A percentile compares a stretch with the other conserved stretches of the same genome.
Conservation (phyloP, 495 filamentous ascomycete species). For the Glutinoglossum americanum region DNA sequence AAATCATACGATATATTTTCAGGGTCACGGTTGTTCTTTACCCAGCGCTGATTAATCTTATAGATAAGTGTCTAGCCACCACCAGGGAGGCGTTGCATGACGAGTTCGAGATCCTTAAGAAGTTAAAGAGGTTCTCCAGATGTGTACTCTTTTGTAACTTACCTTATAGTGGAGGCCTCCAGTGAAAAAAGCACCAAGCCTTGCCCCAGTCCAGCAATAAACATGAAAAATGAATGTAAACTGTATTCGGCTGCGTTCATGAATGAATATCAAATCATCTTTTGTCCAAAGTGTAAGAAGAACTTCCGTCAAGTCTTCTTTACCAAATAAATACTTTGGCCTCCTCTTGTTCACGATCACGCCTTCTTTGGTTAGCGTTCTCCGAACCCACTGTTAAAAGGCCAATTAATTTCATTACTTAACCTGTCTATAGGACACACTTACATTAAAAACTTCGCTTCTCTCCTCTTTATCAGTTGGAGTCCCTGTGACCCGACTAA, state of each 20-base stretch:
- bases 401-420: neutral
- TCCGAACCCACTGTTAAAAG: constrained; percentile 1
- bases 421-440: neutral
- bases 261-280: constrained; percentile 2
- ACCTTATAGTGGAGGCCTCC: neutral
- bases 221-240: constrained; percentile 2
- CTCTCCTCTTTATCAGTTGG: constrained; percentile 1
- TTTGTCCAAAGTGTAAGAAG: constrained; percentile 1
- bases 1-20: neutral
- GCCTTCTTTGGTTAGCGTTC: neutral
- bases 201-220: constrained; percentile 3
- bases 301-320: constrained; percentile 3
- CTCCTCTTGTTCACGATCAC: constrained; percentile 3
- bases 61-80: neutral
- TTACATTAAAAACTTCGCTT: constrained; percentile 2
- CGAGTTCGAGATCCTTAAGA: neutral
- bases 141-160: neutral
- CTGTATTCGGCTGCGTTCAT: neutral
- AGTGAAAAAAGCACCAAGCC: constrained; percentile 2
- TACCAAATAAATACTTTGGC: constrained; percentile 3
- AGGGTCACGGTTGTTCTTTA: neutral
- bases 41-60: neutral
- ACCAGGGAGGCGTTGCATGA: neutral
- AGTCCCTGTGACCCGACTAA: neutral
- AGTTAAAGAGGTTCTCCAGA: neutral